Percentiles rank a stretch among this genome's conserved stretches.
phyloP scores from a whole-genome alignment of 768 basidiomycete species.

The Crassisporium funariophilum region DNA sequence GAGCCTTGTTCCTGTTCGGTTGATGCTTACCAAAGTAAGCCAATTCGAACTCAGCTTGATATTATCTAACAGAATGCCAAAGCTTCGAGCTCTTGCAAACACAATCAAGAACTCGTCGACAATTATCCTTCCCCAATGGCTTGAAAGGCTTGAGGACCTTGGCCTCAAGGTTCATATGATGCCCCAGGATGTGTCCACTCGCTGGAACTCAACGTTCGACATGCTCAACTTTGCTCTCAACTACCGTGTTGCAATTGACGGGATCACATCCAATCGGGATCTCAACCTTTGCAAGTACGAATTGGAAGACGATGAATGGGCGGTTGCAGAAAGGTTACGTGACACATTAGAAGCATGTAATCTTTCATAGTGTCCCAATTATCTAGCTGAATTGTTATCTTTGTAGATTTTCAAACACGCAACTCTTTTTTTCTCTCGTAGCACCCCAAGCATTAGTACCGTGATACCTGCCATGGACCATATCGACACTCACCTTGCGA shows the following conservation, averaged over 20 bases:
- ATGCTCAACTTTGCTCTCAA: conserved; percentile 32
- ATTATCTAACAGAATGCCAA: not conserved
- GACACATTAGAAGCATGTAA: not conserved
- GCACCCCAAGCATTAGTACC: not conserved
- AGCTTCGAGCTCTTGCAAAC: conserved; percentile 19
- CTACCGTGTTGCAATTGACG: conserved; percentile 24
- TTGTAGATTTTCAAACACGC: not conserved
- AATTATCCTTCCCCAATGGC: conserved; percentile 33
- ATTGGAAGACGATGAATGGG: not conserved
- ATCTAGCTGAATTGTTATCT: not conserved
- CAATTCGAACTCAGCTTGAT: conserved; percentile 3
- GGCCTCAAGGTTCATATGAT: conserved; percentile 18
- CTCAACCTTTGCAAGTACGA: conserved; percentile 1
- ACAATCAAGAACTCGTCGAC: conserved; percentile 28
- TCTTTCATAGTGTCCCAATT: not conserved
- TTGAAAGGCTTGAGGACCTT: conserved; percentile 11
- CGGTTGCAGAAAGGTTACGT: not conserved
- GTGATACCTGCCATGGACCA: not conserved
- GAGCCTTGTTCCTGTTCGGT: not conserved
- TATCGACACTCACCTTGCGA: not conserved
- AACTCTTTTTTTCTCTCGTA: not conserved
- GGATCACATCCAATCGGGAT: conserved; percentile 14
- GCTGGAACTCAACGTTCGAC: conserved; percentile 16
- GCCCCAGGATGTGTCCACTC: conserved; percentile 34
- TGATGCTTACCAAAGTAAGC: conserved; percentile 4